Evolutionary conservation across 2,329 filamentous ascomycete species (phyloP).

Genomic region (Fusarium decemcellulare): DNA sequence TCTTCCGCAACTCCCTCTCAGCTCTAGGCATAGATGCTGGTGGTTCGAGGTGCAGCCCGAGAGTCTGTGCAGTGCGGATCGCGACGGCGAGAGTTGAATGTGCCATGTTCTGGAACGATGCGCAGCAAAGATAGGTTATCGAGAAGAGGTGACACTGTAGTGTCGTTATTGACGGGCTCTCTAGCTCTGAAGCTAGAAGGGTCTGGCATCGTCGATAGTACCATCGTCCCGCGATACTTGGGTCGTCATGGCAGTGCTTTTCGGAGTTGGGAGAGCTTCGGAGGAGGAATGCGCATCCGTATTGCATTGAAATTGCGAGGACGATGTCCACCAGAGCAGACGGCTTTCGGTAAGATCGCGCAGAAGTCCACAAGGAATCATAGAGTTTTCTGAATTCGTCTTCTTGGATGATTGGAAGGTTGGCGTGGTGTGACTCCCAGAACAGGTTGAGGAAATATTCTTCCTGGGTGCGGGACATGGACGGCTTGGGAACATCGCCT

Average conservation of each 20-base stretch:
- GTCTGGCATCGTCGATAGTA: constrained; percentile 63
- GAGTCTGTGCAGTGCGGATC: constrained; percentile 53
- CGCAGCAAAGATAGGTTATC: constrained; percentile 62
- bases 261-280: neutral
- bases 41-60: neutral
- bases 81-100: constrained; percentile 57
- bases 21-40: neutral
- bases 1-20: constrained; percentile 60
- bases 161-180: constrained; percentile 62
- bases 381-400: constrained; percentile 43
- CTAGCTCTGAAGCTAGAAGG: constrained; percentile 55
- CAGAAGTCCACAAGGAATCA: constrained; percentile 53
- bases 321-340: constrained; percentile 68
- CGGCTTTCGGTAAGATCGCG: constrained; percentile 50
- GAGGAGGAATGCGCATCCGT: constrained; percentile 50
- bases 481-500: constrained; percentile 38
- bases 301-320: constrained; percentile 67
- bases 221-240: constrained; percentile 58
- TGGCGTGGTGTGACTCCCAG: constrained; percentile 58
- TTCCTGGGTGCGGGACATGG: constrained; percentile 59
- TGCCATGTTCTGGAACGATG: constrained; percentile 64
- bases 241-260: neutral
- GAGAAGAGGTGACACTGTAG: constrained; percentile 64
- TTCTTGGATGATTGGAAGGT: constrained; percentile 2
- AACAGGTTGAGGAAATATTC: constrained; percentile 62